These are phyloP conservation scores for Ophiostoma triangulosporum DNA, from an alignment of 2,329 filamentous ascomycete species.

Conservation along the genomic window DNA sequence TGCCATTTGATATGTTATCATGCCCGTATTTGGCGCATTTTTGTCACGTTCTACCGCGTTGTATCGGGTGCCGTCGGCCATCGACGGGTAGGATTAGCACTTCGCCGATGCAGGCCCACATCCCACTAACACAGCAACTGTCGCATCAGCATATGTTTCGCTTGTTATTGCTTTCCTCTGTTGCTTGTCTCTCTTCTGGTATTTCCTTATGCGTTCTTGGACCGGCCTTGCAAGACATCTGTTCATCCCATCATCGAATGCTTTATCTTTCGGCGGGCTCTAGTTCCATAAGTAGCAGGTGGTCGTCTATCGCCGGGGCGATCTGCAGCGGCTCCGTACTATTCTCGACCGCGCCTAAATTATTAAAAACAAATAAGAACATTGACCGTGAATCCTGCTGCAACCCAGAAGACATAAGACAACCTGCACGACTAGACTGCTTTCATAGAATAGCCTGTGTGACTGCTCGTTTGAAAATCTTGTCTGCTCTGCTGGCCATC, in stretches of 20 bases:
- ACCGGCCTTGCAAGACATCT: too few relatives aligned
- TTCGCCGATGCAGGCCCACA: not conserved
- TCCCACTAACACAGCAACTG: not conserved
- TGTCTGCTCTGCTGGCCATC: not conserved
- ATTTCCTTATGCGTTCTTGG: not conserved
- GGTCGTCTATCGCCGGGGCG: not conserved
- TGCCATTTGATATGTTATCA: not conserved
- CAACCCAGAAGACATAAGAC: not conserved
- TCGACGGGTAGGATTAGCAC: constrained; percentile 1
- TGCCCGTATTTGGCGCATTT: not conserved
- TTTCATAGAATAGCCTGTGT: not conserved
- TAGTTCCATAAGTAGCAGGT: not conserved
- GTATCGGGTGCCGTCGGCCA: not conserved
- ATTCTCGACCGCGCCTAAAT: too few relatives aligned
- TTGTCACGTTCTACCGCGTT: not conserved
- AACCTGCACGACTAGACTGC: not conserved
- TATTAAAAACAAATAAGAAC: not conserved
- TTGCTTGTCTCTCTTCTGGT: not conserved
- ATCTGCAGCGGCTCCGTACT: not conserved
- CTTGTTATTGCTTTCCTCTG: not conserved
- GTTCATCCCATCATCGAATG: too few relatives aligned
- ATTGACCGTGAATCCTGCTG: not conserved
- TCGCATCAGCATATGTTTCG: not conserved
- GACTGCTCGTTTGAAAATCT: too few relatives aligned
- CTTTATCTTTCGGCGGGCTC: not conserved